Base-by-base conservation (phyloP, 495 filamentous ascomycete species). In the Penicillium angulare region DNA sequence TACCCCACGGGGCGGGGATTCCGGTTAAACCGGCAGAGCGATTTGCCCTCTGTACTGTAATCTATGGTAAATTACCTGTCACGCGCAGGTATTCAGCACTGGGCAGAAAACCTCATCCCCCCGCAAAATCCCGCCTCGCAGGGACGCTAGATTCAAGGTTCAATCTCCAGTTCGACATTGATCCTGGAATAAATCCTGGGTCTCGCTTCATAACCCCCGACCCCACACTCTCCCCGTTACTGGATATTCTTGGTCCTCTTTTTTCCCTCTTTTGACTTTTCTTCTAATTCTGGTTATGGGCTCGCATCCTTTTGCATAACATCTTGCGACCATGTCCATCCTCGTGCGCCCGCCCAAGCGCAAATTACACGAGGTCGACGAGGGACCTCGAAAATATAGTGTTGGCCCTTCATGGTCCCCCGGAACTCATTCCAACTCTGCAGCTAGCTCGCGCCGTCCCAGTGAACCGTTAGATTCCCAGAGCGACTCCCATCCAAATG, bases 261-360 rank as follows among this genome's bases (percentile, higher is more conserved):
- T 13, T 26, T n/a, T 21, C 24, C 22, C 15, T 41, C 22, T 13
- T 20, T 24, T 7, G n/a, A 5, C 13, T 15, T 22, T 12, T 23
- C 18, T n/a, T 13, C 12, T 12, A 7, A 17, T 18, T 46, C 39
- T 55, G 49, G 49, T 32, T 43, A 56, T 60, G 52, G 51, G 56
- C 44, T 18, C 41, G 27, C 5, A 15, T 32, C 26, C 23, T 31
- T 5, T 18, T 34, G n/a, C 45, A 34, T 55, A 33, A 26, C 21
- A 38, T n/a, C 40, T 31, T 31, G 27, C 35, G 38, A 41, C 31
- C 24, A 74, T 74, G 71, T 73, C 71, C 31, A 59, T 70, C 33
- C 55, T 73, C 29, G 67, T 65, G 36, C 63, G 65, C 27, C 70
- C 70, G 18, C 56, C 54, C 12, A 74, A 74, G 50, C 67, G 71